Conservation (phyloP, 2,329 filamentous ascomycete species). For the Microdochium paspali region DNA sequence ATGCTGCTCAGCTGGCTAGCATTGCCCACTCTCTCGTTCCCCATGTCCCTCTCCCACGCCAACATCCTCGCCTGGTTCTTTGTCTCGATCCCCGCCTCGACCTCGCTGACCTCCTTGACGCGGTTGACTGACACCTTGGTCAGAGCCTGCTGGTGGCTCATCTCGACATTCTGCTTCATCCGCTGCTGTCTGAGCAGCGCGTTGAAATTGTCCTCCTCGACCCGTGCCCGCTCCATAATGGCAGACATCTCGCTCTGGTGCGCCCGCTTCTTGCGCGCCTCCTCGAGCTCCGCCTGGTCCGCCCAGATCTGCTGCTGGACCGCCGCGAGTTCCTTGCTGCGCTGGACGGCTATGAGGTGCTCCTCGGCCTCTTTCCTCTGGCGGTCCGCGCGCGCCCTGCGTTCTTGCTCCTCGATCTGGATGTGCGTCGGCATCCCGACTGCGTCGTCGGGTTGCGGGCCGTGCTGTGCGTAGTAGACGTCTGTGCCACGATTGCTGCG, state of each 20-base stretch:
- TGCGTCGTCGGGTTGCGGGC: slow-evolving; percentile 43
- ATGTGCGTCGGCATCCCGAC: slow-evolving; percentile 42
- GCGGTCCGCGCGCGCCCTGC: slow-evolving; percentile 35
- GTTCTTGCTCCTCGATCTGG: slow-evolving; percentile 37
- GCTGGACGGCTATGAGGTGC: slow-evolving; percentile 34
- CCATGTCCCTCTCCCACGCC: slow-evolving; percentile 37
- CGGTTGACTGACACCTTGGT: slow-evolving; percentile 35
- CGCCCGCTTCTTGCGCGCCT: slow-evolving; percentile 34
- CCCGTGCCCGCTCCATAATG: slow-evolving; percentile 32
- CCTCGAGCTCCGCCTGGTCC: slow-evolving; percentile 40
- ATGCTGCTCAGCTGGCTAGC: slow-evolving; percentile 40
- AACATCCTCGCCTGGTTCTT: slow-evolving; percentile 32
- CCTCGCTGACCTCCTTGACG: slow-evolving; percentile 32
- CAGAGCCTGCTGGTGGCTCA: slow-evolving; percentile 37
- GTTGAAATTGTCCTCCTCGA: slow-evolving; percentile 34
- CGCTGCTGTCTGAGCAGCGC: slow-evolving; percentile 24
- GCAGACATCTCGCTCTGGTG: slow-evolving; percentile 34
- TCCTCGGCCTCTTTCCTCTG: slow-evolving; percentile 37
- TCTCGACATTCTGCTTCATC: slow-evolving; percentile 21
- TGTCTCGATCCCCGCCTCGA: slow-evolving; percentile 36
- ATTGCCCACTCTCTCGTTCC: slow-evolving; percentile 34
- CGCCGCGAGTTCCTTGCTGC: slow-evolving; percentile 39
- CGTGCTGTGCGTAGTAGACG: slow-evolving; percentile 43
- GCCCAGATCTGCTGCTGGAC: slow-evolving; percentile 41
- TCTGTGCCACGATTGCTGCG: slow-evolving; percentile 41